Base-by-base conservation (phyloP, 2,329 filamentous ascomycete species). In the Fusarium coicis region DNA sequence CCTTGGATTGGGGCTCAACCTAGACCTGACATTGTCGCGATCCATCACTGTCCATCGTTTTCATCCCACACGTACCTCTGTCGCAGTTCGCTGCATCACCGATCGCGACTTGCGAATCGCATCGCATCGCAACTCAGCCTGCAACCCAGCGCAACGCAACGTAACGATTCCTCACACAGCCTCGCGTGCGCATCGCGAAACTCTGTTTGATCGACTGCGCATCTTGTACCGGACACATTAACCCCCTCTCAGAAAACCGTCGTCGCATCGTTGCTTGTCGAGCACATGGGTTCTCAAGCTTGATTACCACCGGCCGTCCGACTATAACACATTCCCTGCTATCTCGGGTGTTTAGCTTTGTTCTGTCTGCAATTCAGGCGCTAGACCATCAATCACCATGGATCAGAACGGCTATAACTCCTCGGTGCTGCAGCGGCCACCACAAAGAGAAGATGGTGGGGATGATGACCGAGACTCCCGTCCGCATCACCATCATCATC, bases 341-440 rank as follows among this genome's bases (percentile, higher is more conserved):
- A 46, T 46, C 52, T 58, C 53, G 43, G 52, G 54, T 63, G 60
- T 63, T 63, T 61, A 68, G 58, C 58, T 63, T 64, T 60, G 66
- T 59, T 68, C 60, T 70, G 62, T 66, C 60, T 70, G 60, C 44
- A 64, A 47, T 63, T 46, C 53, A 40, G 66, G 72, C 71, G 63
- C 72, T 75, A 74, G 55, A 59, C 50, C 46, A 64, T 60, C 78
- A 77, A 64, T 59, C 77, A 78, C 63, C 68, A 87, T 87, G 84
- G 85, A 87, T 64, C 82, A 76, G 65, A 77, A 82, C 73, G 83
- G 83, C 76, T 88, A 87, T 74, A 84, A 81, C 73, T 86, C 86
- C 70, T 87, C 85, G 54, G 84, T 87, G 77, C 81, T 87, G 80
- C 85, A 85, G 76, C 84, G 81, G 70, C 84, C 83, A 70, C 70